Evolutionary conservation across 768 basidiomycete genomes (phyloP).

Genomic region (Boletus rubroflammeus): DNA sequence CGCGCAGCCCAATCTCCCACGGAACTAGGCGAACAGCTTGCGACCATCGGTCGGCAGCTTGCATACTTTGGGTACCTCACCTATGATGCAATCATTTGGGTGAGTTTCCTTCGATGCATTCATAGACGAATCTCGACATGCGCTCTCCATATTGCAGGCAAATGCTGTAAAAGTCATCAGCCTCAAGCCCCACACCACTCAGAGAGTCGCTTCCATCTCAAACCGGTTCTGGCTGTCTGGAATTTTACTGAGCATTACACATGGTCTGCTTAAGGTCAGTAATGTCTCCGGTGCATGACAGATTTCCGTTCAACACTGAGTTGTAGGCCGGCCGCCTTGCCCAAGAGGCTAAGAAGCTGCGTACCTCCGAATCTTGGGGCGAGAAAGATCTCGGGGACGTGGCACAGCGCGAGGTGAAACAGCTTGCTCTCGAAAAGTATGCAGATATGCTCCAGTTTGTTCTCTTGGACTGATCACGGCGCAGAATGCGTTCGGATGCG

Average conservation of each 20-base stretch:
- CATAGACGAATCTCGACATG: neutral
- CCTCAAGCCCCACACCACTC: slow-evolving; percentile 56
- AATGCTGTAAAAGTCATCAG: slow-evolving; percentile 63
- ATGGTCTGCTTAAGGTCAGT: slow-evolving; percentile 64
- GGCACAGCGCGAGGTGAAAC: slow-evolving; percentile 59
- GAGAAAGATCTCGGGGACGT: slow-evolving; percentile 70
- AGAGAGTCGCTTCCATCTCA: slow-evolving; percentile 58
- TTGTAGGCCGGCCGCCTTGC: slow-evolving; percentile 56
- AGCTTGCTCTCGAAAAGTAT: slow-evolving; percentile 54
- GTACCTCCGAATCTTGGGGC: slow-evolving; percentile 40
- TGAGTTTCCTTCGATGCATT: slow-evolving; percentile 34
- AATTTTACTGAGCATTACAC: slow-evolving; percentile 73
- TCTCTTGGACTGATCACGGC: slow-evolving; percentile 5
- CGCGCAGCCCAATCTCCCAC: slow-evolving; percentile 56
- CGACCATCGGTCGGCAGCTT: slow-evolving; percentile 79
- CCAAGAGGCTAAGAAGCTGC: slow-evolving; percentile 54
- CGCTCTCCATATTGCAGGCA: slow-evolving; percentile 39
- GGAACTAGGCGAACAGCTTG: slow-evolving; percentile 66
- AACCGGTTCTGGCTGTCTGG: slow-evolving; percentile 89
- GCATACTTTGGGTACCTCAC: slow-evolving; percentile 85
- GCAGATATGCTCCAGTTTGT: slow-evolving; percentile 19
- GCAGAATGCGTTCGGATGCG: slow-evolving; percentile 59
- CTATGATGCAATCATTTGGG: slow-evolving; percentile 85
- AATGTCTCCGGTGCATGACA: neutral
- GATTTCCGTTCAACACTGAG: neutral